Conservation (phyloP, 2,329 filamentous ascomycete genomes). For the Colletotrichum cuscutae region DNA sequence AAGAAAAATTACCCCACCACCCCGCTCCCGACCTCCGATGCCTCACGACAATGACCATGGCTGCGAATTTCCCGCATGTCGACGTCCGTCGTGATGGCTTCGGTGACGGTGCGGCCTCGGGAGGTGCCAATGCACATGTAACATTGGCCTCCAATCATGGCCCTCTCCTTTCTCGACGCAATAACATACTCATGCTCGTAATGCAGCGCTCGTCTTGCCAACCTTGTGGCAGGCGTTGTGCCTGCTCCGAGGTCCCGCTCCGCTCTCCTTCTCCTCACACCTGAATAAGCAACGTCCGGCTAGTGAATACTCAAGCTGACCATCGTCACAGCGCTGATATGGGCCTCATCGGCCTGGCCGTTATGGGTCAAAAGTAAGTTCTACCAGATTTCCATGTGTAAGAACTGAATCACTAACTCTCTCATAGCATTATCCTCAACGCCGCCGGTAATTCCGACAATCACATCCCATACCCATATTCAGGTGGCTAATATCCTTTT, state of each 20-base stretch:
- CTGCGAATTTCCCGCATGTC: conserved; percentile 48
- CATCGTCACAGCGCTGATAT: conserved; percentile 79
- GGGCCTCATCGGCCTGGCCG: conserved; percentile 91
- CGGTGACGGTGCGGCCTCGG: not conserved
- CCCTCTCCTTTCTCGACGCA: conserved; percentile 2
- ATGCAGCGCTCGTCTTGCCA: conserved; percentile 77
- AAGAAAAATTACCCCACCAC: conserved; percentile 49
- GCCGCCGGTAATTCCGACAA: conserved; percentile 67
- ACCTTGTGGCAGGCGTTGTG: conserved; percentile 53
- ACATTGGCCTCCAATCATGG: conserved; percentile 2
- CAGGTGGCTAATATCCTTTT: not conserved
- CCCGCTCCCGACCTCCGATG: conserved; percentile 45
- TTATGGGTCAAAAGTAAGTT: conserved; percentile 71
- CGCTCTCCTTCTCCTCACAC: conserved; percentile 38
- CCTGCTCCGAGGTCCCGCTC: conserved; percentile 52
- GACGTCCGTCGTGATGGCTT: conserved; percentile 18
- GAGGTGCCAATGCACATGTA: conserved; percentile 13
- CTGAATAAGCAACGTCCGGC: conserved; percentile 30
- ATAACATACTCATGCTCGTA: conserved; percentile 27
- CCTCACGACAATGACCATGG: conserved; percentile 36
- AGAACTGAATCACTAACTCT: conserved; percentile 11
- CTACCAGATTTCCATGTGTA: too few relatives aligned
- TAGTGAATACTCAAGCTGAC: conserved; percentile 59
- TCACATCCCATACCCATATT: not conserved
- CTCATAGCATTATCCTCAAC: conserved; percentile 90